Percentiles rank a stretch among this genome's conserved stretches.
Evolutionary conservation across 2,329 filamentous ascomycete genomes (phyloP).

Genomic region (Didymella arachidicola): DNA sequence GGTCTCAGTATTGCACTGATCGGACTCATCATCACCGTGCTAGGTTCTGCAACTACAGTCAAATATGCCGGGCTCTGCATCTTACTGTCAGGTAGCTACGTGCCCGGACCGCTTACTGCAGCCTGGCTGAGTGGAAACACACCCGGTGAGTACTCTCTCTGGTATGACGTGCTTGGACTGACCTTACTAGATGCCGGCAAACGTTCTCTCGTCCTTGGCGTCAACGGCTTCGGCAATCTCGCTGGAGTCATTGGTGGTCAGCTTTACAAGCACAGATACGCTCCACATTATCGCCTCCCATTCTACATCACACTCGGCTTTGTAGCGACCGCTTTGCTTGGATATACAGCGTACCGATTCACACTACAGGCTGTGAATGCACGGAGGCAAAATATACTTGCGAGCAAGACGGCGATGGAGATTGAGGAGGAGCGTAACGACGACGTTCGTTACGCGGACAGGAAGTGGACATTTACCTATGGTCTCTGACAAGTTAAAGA

Average conservation of each 20-base stretch:
- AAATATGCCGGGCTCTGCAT: slow-evolving; percentile 34
- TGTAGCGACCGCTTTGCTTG: slow-evolving; percentile 28
- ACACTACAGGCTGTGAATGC: slow-evolving; percentile 28
- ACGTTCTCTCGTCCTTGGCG: slow-evolving; percentile 1
- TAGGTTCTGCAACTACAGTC: neutral
- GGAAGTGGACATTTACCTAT: slow-evolving; percentile 3
- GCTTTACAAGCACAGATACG: slow-evolving; percentile 29
- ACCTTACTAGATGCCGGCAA: slow-evolving; percentile 1
- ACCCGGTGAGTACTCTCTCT: slow-evolving; percentile 5
- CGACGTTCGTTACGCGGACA: slow-evolving; percentile 1
- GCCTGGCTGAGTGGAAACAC: slow-evolving; percentile 39
- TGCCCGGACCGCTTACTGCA: slow-evolving; percentile 31
- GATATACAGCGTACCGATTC: slow-evolving; percentile 32
- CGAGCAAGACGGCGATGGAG: neutral
- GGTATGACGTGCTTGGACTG: neutral
- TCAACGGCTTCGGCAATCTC: slow-evolving; percentile 25
- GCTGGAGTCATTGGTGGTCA: slow-evolving; percentile 35
- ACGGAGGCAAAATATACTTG: neutral
- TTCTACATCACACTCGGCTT: slow-evolving; percentile 34
- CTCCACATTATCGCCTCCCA: slow-evolving; percentile 24
- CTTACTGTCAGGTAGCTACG: slow-evolving; percentile 35
- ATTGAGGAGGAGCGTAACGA: neutral
- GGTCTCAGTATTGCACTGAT: slow-evolving; percentile 52
- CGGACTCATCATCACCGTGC: neutral
- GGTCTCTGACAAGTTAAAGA: neutral